Conservation (phyloP, 306 rosid species). For the Lathyrus sativus region DNA sequence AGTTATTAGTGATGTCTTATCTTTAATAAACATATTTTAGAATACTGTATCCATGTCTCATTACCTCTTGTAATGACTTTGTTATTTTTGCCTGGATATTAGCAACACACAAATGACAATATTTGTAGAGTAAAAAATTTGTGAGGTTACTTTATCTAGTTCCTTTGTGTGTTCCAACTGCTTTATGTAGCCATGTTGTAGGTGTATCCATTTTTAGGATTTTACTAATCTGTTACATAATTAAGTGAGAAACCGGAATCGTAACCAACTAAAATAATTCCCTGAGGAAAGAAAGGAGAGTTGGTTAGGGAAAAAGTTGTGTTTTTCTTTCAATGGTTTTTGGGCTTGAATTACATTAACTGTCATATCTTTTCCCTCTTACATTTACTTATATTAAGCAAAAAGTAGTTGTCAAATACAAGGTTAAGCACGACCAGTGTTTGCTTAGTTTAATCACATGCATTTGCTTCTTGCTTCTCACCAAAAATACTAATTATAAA, state of each 20-base stretch:
- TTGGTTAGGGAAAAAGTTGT: background rate
- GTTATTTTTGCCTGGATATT: background rate
- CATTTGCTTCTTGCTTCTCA: background rate
- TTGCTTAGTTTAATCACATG: background rate
- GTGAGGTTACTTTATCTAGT: background rate
- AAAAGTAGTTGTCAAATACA: background rate
- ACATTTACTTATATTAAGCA: background rate
- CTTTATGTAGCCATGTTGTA: background rate
- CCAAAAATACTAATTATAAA: background rate
- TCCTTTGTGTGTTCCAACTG: background rate
- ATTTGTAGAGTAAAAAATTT: background rate
- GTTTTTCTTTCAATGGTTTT: background rate
- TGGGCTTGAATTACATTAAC: conserved; percentile 5
- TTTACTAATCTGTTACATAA: background rate
- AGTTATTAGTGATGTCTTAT: background rate
- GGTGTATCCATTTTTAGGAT: background rate
- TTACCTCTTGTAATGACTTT: background rate
- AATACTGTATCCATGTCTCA: background rate
- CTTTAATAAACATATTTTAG: background rate
- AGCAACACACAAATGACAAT: background rate
- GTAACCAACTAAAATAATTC: background rate
- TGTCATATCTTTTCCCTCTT: background rate
- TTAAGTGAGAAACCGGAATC: background rate
- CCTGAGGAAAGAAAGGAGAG: background rate
- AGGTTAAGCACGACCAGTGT: background rate